phyloP scores from a whole-genome alignment of 2,329 filamentous ascomycete species.

The Epichloe hybrida region DNA sequence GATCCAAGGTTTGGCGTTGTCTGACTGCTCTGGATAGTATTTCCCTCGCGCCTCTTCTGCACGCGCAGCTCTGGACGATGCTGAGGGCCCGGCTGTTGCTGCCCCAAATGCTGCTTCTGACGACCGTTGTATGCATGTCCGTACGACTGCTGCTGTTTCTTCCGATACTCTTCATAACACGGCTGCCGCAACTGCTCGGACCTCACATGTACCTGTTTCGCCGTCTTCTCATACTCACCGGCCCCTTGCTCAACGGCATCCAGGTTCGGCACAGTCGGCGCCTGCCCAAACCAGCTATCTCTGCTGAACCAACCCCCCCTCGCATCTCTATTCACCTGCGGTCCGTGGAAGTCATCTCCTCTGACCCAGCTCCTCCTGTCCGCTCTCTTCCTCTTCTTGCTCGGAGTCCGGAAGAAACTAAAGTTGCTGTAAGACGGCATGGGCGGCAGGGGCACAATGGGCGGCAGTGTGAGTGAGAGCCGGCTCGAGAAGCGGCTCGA shows the following conservation, averaged over 20 bases:
- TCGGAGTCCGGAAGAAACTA: constrained; percentile 12
- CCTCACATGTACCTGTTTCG: constrained; percentile 1
- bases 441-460: constrained; percentile 17
- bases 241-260: constrained; percentile 13
- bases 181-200: constrained; percentile 1
- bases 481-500: constrained; percentile 9
- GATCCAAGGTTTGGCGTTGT: constrained; percentile 11
- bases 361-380: constrained; percentile 14
- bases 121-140: neutral
- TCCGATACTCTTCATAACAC: constrained; percentile 4
- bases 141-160: constrained; percentile 1
- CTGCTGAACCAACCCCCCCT: constrained; percentile 15
- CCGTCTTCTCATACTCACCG: neutral
- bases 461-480: constrained; percentile 16
- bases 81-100: neutral
- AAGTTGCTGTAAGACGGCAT: constrained; percentile 20
- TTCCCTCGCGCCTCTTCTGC: constrained; percentile 7
- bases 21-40: constrained; percentile 5
- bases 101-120: neutral
- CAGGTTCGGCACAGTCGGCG: constrained; percentile 25
- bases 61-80: constrained; percentile 7
- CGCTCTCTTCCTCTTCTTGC: constrained; percentile 1
- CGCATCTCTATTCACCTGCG: constrained; percentile 20
- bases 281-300: constrained; percentile 20
- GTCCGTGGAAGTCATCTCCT: constrained; percentile 37